Percentiles rank a stretch among this genome's conserved stretches.
Conservation (phyloP, 176 grass and related monocot species). For the Eleusine coracana region DNA sequence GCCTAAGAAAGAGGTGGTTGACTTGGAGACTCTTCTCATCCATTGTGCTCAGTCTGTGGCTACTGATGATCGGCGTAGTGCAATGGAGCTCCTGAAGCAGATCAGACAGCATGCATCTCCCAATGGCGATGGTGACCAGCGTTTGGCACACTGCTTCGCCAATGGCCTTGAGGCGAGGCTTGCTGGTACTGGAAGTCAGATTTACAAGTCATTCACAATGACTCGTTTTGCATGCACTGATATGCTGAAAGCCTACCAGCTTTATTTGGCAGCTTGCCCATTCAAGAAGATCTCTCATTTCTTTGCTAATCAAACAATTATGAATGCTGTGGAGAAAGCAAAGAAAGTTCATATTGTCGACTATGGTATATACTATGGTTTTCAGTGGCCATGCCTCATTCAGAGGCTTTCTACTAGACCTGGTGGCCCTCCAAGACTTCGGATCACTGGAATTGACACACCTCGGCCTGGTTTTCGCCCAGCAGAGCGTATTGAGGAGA, state of each 20-base stretch:
- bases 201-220: slow-evolving; percentile 64
- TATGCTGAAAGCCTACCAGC: slow-evolving; percentile 84
- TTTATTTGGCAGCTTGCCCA: slow-evolving; percentile 79
- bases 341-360: slow-evolving; percentile 87
- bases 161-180: slow-evolving; percentile 90
- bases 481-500: slow-evolving; percentile 76
- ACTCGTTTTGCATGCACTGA: slow-evolving; percentile 60
- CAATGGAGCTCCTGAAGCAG: slow-evolving; percentile 79
- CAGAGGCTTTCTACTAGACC: slow-evolving; percentile 59
- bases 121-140: slow-evolving; percentile 74
- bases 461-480: slow-evolving; percentile 86
- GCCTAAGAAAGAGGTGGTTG: slow-evolving; percentile 77
- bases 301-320: slow-evolving; percentile 89
- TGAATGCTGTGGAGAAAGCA: slow-evolving; percentile 72
- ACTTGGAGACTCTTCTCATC: slow-evolving; percentile 80
- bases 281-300: slow-evolving; percentile 97
- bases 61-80: slow-evolving; percentile 63
- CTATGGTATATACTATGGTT: slow-evolving; percentile 84
- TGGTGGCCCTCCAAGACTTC: slow-evolving; percentile 68
- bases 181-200: slow-evolving; percentile 82
- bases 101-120: slow-evolving; percentile 76
- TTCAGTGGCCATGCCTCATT: slow-evolving; percentile 96
- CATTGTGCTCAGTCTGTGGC: slow-evolving; percentile 91
- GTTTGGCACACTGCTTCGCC: slow-evolving; percentile 81
- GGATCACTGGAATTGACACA: slow-evolving; percentile 85